Percentiles rank a stretch among this genome's conserved stretches.
These are phyloP conservation scores for Fonsecaea multimorphosa DNA, from an alignment of 2,329 filamentous ascomycete species.

Conservation along the genomic window DNA sequence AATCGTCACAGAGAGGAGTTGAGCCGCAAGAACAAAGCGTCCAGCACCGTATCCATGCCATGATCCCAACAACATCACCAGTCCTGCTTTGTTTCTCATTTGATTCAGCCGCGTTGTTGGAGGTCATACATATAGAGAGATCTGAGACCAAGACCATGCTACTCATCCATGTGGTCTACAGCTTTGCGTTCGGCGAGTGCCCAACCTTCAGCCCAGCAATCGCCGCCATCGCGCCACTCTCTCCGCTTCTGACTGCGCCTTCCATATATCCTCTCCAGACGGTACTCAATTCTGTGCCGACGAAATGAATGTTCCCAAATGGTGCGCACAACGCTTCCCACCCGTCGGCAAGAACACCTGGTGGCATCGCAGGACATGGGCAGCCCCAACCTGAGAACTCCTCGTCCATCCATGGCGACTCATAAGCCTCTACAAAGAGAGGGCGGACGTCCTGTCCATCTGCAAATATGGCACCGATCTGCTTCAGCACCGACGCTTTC, in stretches of 20 bases:
- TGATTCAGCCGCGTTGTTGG: no score
- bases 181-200: constrained; percentile 17
- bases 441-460: constrained; percentile 30
- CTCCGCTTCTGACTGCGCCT: constrained; percentile 59
- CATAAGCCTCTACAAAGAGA: constrained; percentile 37
- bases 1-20: background rate
- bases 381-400: constrained; percentile 50
- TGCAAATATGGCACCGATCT: constrained; percentile 44
- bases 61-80: background rate
- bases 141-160: no score
- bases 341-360: constrained; percentile 48
- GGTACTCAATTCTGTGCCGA: constrained; percentile 59
- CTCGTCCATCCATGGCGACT: constrained; percentile 49
- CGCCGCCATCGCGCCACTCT: constrained; percentile 50
- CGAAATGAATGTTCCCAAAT: constrained; percentile 57
- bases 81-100: background rate
- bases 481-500: constrained; percentile 42
- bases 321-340: constrained; percentile 46
- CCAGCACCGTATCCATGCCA: background rate
- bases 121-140: background rate
- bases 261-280: constrained; percentile 67
- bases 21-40: background rate
- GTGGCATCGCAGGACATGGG: constrained; percentile 48
- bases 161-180: constrained; percentile 13
- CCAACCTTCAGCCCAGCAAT: constrained; percentile 49